These are phyloP conservation scores for Boletus austroedulis DNA, from an alignment of 1,284 basidiomycete species.

Conservation along the genomic window DNA sequence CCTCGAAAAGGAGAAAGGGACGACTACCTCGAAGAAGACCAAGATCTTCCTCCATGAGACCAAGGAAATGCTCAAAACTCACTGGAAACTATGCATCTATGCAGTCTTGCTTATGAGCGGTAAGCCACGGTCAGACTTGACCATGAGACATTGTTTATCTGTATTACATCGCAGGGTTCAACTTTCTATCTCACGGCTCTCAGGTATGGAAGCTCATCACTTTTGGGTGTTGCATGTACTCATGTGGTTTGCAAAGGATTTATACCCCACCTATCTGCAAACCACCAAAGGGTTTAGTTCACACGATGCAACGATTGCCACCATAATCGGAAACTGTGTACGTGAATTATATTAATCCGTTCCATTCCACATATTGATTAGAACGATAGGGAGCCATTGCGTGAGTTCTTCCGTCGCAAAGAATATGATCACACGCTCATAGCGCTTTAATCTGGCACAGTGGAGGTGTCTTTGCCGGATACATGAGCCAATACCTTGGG, in stretches of 20 bases:
- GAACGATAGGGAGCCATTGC: constrained; percentile 67
- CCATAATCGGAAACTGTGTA: constrained; percentile 88
- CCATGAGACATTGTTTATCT: not conserved
- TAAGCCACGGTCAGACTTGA: constrained; percentile 34
- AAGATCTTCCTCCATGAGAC: constrained; percentile 73
- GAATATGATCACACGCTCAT: not conserved
- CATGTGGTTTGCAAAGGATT: constrained; percentile 43
- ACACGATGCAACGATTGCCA: constrained; percentile 74
- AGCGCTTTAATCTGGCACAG: constrained; percentile 32
- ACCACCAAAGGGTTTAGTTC: constrained; percentile 55
- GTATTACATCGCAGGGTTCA: constrained; percentile 65
- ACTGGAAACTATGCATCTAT: constrained; percentile 88
- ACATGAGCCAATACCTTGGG: constrained; percentile 80
- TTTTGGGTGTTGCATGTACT: not conserved
- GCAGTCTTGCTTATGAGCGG: constrained; percentile 77
- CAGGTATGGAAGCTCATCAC: constrained; percentile 41
- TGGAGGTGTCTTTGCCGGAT: constrained; percentile 80
- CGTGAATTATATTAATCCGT: constrained; percentile 28
- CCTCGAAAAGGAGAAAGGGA: constrained; percentile 43
- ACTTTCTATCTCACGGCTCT: constrained; percentile 89
- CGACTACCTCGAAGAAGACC: constrained; percentile 53
- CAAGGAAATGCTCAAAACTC: constrained; percentile 72
- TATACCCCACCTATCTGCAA: constrained; percentile 80
- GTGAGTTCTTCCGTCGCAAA: constrained; percentile 33
- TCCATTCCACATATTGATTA: constrained; percentile 1